Evolutionary conservation across 2,329 filamentous ascomycete species (phyloP), one percentile per base, ranked within the genome.

Genomic region (Akanthomyces lecanii): DNA sequence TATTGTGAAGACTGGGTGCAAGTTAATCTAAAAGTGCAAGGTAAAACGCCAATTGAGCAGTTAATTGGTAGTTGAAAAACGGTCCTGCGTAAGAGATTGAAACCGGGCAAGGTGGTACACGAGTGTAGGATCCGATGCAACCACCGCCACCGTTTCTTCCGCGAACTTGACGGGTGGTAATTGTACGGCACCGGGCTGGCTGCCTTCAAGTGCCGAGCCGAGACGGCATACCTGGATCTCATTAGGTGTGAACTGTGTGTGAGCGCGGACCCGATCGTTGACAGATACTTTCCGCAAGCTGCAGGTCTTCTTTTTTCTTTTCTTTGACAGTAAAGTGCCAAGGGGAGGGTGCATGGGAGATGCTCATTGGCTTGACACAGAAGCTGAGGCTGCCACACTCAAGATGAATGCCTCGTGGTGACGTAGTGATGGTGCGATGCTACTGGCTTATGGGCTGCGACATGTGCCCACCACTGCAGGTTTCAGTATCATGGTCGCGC

Each of bases 141-240:
- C 50, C 42, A 28, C 12, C 38, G 36, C 28, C 14, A 36, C 50
- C 50, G 50, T 52, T 36, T 52, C 14, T 52, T 1, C 28, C 28
- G 18, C 18, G 11, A 36, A 21, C 50, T 38, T 21, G 23, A 18
- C 3, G 30, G 30, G 50, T 21, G 33, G 7, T 36, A 11, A 36
- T 7, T 36, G 18, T 18, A 36, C 25, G 10, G 18, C 10, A 33
- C 25, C 25, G 28, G 21, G 8, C 10, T 36, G 33, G 4, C 5
- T 10, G 28, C 48, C 25, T 28, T 54, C 50, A 61, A 48, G 30
- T 61, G 50, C 50, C 50, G 50, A 61, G 25, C 40, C 40, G 50
- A 40, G 50, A 48, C 44, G 6, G 45, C 38, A 45, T 44, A 12
- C 40, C 7, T 51, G n/a, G 11, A 60, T 50, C 30, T 50, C n/a